Base-by-base conservation (phyloP, 345 rosid genomes). In the Populus ilicifolia region DNA sequence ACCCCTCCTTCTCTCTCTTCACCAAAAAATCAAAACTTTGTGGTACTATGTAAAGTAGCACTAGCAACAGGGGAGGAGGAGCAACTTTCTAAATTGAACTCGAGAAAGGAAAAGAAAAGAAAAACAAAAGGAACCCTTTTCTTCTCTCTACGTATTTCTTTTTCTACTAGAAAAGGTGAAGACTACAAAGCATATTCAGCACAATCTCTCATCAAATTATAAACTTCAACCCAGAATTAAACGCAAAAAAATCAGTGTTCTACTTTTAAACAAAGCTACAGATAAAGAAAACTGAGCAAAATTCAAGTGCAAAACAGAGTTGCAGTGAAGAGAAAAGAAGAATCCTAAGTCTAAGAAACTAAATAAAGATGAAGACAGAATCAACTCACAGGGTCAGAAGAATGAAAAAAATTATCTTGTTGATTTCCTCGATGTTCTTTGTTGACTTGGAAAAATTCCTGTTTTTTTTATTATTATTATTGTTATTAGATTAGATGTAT, bases 361-460 rank as follows among this genome's bases (percentile, higher is more conserved):
- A 30, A 25, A 67, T 38, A 17, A 36, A 8, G 80, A 66, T 67
- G 81, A 18, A 21, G 73, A 6, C 16, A 36, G 50, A 18, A 72
- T 36, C 39, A 63, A 75, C 89, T 83, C 73, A 80, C 87, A 75
- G 71, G 73, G 73, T n/a, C 44, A 39, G 79, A 77, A 74, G 75
- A 75, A 52, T 50, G 66, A 82, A 83, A 84, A 83, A 43, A 66
- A 73, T 4, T 38, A n/a, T 77, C 79, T 73, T 69, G 79, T 84
- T 78, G 75, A 71, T 73, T 76, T 77, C 74, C 75, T 79, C 79
- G 88, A 69, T 86, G 89, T 83, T 85, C 79, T 87, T 91, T 89
- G 90, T 87, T 89, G 91, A 91, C 91, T 84, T 67, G 70, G 78
- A 66, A 74, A 64, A 50, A 30, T n/a, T 21, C 11, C 68, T 35